Percentiles rank a stretch among this genome's conserved stretches.
Evolutionary conservation across 495 filamentous ascomycete genomes (phyloP).

Genomic region (Aspergillus olivimuriae): DNA sequence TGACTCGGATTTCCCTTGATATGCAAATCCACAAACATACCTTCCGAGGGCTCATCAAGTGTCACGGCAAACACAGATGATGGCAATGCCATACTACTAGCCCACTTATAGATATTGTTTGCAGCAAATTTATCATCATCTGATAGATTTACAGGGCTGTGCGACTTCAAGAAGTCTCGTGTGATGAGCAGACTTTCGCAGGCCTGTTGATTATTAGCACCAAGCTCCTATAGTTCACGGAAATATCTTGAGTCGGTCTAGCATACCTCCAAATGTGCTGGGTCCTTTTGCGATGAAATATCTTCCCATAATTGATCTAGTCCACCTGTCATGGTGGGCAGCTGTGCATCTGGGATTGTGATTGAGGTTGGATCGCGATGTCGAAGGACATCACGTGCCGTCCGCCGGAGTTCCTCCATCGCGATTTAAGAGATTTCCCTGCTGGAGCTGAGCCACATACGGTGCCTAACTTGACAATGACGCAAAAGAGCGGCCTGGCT

Average conservation of each 20-base stretch:
- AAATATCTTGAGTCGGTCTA: no score
- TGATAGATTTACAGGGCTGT: slow-evolving; percentile 13
- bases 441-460: no score
- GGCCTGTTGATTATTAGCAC: slow-evolving; percentile 16
- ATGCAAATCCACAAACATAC: no score
- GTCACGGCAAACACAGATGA: slow-evolving; percentile 24
- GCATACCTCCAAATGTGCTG: slow-evolving; percentile 19
- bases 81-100: slow-evolving; percentile 26
- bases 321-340: slow-evolving; percentile 5
- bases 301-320: slow-evolving; percentile 27
- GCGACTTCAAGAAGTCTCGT: slow-evolving; percentile 17
- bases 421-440: not conserved
- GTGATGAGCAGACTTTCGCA: slow-evolving; percentile 28
- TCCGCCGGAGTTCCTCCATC: slow-evolving; percentile 32
- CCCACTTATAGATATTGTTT: slow-evolving; percentile 31
- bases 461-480: no score
- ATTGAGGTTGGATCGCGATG: slow-evolving; percentile 7
- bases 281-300: slow-evolving; percentile 19
- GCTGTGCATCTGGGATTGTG: slow-evolving; percentile 9
- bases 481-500: no score
- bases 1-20: slow-evolving; percentile 10
- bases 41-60: slow-evolving; percentile 20
- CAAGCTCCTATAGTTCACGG: not conserved
- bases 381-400: slow-evolving; percentile 23
- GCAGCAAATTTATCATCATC: slow-evolving; percentile 21